Evolutionary conservation across 2,329 filamentous ascomycete genomes (phyloP).

Genomic region (Cladosporium sp.): DNA sequence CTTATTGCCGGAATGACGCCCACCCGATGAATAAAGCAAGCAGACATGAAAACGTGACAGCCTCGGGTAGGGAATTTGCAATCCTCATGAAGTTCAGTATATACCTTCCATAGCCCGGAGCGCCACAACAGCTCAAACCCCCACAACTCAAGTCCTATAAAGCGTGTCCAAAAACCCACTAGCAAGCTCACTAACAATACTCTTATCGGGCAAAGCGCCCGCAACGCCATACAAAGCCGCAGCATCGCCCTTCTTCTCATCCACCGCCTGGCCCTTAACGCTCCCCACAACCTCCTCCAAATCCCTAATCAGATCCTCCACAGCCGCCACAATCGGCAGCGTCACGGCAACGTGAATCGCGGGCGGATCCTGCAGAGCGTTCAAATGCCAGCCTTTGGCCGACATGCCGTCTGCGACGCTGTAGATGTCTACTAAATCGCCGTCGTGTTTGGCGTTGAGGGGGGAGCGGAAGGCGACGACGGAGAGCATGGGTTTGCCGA

Average conservation of each 20-base stretch:
- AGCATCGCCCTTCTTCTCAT: conserved; percentile 65
- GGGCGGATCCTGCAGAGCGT: conserved; percentile 84
- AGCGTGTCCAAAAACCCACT: conserved; percentile 87
- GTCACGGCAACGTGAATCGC: conserved; percentile 95
- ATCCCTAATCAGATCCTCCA: conserved; percentile 74
- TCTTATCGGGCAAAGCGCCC: conserved; percentile 91
- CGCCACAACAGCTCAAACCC: no score
- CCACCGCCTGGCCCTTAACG: conserved; percentile 68
- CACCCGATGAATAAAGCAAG: no score
- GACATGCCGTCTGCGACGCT: conserved; percentile 89
- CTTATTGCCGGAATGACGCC: no score
- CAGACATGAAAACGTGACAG: no score
- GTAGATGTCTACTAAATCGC: conserved; percentile 78
- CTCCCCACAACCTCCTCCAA: conserved; percentile 56
- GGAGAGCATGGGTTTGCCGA: conserved; percentile 81
- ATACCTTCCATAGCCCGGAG: neutral
- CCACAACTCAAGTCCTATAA: conserved; percentile 65
- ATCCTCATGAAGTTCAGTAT: conserved; percentile 10
- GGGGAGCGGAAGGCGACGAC: conserved; percentile 80
- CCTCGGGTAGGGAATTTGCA: neutral
- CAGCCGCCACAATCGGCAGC: conserved; percentile 73
- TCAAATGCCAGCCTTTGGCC: conserved; percentile 86
- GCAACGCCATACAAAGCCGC: conserved; percentile 92
- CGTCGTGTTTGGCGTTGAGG: conserved; percentile 15
- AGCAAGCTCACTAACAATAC: conserved; percentile 83